phyloP scores from a whole-genome alignment of 1,139 yeast species.

The Protomyces macrosporus region DNA sequence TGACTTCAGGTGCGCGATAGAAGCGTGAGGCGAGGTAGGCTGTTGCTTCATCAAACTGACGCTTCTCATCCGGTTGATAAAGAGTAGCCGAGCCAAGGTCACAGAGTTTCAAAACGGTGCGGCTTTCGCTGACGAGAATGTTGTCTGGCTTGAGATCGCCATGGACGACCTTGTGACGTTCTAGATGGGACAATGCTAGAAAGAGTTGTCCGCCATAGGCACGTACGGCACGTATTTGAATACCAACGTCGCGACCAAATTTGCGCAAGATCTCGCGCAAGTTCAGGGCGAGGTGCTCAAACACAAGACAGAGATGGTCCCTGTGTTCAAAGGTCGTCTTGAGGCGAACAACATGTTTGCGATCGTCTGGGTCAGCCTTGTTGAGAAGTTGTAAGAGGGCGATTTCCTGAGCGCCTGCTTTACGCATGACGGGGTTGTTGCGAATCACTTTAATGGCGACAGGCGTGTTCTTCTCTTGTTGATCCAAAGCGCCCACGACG shows the following conservation, averaged over 20 bases:
- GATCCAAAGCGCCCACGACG: slow-evolving; percentile 38
- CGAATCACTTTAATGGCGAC: slow-evolving; percentile 80
- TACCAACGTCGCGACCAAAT: slow-evolving; percentile 67
- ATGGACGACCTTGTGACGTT: slow-evolving; percentile 70
- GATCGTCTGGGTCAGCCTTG: slow-evolving; percentile 57
- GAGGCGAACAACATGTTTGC: slow-evolving; percentile 65
- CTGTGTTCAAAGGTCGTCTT: slow-evolving; percentile 76
- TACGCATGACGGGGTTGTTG: slow-evolving; percentile 39
- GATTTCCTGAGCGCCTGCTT: slow-evolving; percentile 77
- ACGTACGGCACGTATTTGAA: slow-evolving; percentile 61
- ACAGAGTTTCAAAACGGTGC: slow-evolving; percentile 76
- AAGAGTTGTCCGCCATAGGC: slow-evolving; percentile 75
- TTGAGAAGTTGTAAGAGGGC: slow-evolving; percentile 65
- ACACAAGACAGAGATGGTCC: slow-evolving; percentile 81
- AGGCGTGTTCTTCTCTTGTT: slow-evolving; percentile 38
- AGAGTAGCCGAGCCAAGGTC: slow-evolving; percentile 78
- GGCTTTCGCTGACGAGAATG: slow-evolving; percentile 68
- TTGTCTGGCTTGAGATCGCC: slow-evolving; percentile 90
- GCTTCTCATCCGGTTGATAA: background rate
- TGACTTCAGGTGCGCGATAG: slow-evolving; percentile 88
- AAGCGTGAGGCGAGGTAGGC: slow-evolving; percentile 85
- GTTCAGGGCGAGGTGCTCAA: slow-evolving; percentile 67
- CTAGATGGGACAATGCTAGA: slow-evolving; percentile 70
- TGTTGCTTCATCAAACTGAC: slow-evolving; percentile 55
- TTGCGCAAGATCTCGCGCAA: slow-evolving; percentile 77